Conservation (phyloP, 2,329 filamentous ascomycete species). For the Hymenoscyphus fraxineus region DNA sequence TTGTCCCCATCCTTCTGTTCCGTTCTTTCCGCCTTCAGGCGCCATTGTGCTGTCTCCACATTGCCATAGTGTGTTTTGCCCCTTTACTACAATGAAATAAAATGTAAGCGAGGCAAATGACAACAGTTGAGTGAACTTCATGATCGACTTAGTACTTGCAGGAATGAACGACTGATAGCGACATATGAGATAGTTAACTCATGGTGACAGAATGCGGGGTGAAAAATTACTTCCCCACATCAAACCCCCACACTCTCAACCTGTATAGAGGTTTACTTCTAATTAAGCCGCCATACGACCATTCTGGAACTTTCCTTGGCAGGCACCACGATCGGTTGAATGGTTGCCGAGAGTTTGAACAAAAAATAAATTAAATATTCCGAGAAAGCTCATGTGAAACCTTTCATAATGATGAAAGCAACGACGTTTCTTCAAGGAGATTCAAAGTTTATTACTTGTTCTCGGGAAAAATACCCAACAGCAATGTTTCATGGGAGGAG, state of each 20-base stretch:
- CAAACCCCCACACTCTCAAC: neutral
- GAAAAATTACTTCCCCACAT: neutral
- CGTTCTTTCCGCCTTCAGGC: slow-evolving; percentile 18
- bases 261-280: neutral
- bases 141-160: neutral
- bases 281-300: neutral
- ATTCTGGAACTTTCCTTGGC: neutral
- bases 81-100: neutral
- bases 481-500: too few relatives aligned
- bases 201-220: neutral
- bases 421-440: too few relatives aligned
- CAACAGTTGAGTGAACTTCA: neutral
- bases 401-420: too few relatives aligned
- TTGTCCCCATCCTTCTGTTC: slow-evolving; percentile 28
- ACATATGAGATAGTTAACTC: neutral
- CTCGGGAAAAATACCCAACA: too few relatives aligned
- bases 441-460: too few relatives aligned
- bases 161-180: neutral
- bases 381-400: too few relatives aligned
- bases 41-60: slow-evolving; percentile 25
- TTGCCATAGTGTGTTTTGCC: slow-evolving; percentile 14
- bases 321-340: neutral
- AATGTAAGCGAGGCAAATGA: neutral
- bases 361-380: too few relatives aligned
- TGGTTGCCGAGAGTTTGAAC: too few relatives aligned